Conservation (phyloP, 2,329 filamentous ascomycete species). For the Cordyceps javanica region DNA sequence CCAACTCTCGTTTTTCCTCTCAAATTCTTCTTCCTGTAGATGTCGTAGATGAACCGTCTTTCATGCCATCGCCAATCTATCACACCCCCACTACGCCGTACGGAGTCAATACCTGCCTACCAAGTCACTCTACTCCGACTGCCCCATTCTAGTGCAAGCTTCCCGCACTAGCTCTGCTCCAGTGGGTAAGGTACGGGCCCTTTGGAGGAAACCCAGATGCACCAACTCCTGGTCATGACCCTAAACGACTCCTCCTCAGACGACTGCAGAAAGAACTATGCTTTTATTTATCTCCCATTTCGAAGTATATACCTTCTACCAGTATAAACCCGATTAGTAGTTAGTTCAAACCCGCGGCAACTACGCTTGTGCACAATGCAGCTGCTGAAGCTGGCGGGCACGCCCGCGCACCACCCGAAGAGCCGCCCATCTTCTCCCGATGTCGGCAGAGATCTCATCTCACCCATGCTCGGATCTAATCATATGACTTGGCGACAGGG, state of each 20-base stretch:
- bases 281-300: too few species aligned
- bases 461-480: not conserved
- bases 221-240: too few species aligned
- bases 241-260: too few species aligned
- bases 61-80: too few species aligned
- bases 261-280: too few species aligned
- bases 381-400: too few species aligned
- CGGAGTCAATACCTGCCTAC: not conserved
- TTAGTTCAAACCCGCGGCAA: too few species aligned
- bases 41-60: too few species aligned
- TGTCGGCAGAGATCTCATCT: not conserved
- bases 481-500: not conserved
- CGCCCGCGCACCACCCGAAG: not conserved
- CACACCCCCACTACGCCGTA: not conserved
- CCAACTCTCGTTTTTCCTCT: not conserved
- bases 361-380: too few species aligned
- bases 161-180: not conserved
- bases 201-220: not conserved
- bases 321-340: too few species aligned
- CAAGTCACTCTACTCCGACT: not conserved
- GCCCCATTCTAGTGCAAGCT: not conserved
- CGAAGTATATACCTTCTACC: too few species aligned
- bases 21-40: not conserved
- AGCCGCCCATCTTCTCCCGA: not conserved
- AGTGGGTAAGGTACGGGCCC: conserved; percentile 2